Conservation (phyloP, 129 eudicot genomes). For the Flaveria bidentis region DNA sequence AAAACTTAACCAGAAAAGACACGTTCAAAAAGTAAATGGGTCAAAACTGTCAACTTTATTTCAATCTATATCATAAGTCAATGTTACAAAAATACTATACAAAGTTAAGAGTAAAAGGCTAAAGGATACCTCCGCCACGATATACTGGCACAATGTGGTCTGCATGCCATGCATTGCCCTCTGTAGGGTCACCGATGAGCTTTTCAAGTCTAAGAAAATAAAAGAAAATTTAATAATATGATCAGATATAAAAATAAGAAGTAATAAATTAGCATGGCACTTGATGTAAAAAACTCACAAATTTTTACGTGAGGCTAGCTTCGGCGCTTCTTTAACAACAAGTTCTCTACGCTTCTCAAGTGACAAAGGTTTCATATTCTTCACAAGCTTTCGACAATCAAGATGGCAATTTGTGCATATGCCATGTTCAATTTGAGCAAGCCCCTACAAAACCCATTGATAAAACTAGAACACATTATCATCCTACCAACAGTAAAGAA, state of each 20-base stretch:
- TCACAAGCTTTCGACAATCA: slow-evolving; percentile 84
- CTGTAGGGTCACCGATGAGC: slow-evolving; percentile 77
- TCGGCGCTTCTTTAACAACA: slow-evolving; percentile 62
- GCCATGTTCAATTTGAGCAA: slow-evolving; percentile 83
- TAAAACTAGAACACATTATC: background rate
- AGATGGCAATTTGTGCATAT: slow-evolving; percentile 76
- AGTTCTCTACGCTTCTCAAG: slow-evolving; percentile 57
- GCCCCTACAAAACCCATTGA: slow-evolving; percentile 50
- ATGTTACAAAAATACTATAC: slow-evolving; percentile 1
- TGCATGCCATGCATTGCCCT: slow-evolving; percentile 98
- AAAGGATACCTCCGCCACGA: slow-evolving; percentile 74
- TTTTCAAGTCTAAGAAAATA: slow-evolving; percentile 62
- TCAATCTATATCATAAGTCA: background rate
- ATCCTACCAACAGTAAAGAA: background rate
- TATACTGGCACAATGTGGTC: slow-evolving; percentile 88
- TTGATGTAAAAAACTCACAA: slow-evolving; percentile 55
- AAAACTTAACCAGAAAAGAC: background rate
- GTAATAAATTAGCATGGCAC: background rate
- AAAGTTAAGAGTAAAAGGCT: background rate
- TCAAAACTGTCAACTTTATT: background rate
- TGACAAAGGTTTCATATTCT: slow-evolving; percentile 58
- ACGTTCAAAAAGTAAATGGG: background rate
- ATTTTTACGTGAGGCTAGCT: slow-evolving; percentile 55
- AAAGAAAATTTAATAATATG: slow-evolving; percentile 1
- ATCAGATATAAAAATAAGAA: background rate